phyloP scores from a whole-genome alignment of 2,329 filamentous ascomycete genomes.

The Neofusicoccum sp. region DNA sequence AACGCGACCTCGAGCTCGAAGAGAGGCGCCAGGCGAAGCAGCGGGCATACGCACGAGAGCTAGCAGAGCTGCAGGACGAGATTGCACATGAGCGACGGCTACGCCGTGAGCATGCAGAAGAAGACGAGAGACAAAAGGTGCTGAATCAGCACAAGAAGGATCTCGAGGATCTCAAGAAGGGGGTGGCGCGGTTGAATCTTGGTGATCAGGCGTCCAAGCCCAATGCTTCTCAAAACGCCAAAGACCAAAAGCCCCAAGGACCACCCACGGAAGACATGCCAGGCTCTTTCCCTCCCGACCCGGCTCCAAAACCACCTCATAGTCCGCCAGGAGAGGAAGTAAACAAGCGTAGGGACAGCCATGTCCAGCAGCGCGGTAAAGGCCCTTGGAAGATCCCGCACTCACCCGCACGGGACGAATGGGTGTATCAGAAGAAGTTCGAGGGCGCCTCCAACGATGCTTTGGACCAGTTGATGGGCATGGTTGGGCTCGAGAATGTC shows the following conservation, averaged over 20 bases:
- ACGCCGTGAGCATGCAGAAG: conserved; percentile 49
- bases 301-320: background rate
- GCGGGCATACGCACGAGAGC: conserved; percentile 46
- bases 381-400: background rate
- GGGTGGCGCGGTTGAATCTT: background rate
- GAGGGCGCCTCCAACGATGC: conserved; percentile 55
- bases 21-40: conserved; percentile 49
- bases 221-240: background rate
- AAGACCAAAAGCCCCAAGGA: background rate
- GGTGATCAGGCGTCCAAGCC: too few species aligned
- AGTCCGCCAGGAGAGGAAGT: background rate
- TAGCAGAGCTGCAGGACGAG: conserved; percentile 58
- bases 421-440: conserved; percentile 61
- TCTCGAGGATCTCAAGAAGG: conserved; percentile 44
- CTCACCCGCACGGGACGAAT: conserved; percentile 54
- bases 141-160: conserved; percentile 53
- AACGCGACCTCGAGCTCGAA: conserved; percentile 57
- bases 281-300: background rate
- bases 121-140: conserved; percentile 46
- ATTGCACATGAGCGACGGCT: conserved; percentile 52
- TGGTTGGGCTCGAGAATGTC: conserved; percentile 72
- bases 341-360: background rate
- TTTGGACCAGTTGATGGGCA: conserved; percentile 66
- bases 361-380: background rate
- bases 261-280: too few species aligned